Conservation (phyloP, 345 rosid species). For the Gossypium turneri region DNA sequence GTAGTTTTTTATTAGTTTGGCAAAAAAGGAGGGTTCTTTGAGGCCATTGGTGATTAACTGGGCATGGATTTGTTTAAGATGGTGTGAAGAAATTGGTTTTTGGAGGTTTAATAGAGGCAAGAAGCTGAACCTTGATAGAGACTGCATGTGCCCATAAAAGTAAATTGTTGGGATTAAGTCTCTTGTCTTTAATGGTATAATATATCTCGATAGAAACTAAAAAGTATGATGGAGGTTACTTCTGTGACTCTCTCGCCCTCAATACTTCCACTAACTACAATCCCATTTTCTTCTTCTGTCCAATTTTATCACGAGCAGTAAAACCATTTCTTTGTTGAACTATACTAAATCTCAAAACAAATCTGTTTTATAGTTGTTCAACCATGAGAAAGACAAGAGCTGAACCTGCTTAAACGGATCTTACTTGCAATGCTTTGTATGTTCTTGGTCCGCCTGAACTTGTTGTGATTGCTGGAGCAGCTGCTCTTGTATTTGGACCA, state of each 20-base stretch:
- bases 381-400: constrained; percentile 31
- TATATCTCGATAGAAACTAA: not conserved
- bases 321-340: constrained; percentile 16
- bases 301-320: constrained; percentile 31
- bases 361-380: constrained; percentile 33
- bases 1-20: constrained; percentile 45
- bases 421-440: constrained; percentile 72
- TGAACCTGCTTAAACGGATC: constrained; percentile 38
- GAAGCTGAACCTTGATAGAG: constrained; percentile 26
- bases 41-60: constrained; percentile 40
- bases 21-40: constrained; percentile 32
- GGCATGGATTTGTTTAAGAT: constrained; percentile 51
- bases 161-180: not conserved
- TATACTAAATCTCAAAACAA: constrained; percentile 24
- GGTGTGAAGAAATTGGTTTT: constrained; percentile 26
- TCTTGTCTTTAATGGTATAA: not conserved
- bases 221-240: constrained; percentile 53
- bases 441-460: constrained; percentile 94
- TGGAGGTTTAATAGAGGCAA: constrained; percentile 22
- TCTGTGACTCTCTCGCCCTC: constrained; percentile 46
- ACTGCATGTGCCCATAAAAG: constrained; percentile 24
- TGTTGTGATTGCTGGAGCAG: constrained; percentile 89
- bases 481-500: constrained; percentile 91
- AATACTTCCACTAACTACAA: constrained; percentile 23
- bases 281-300: constrained; percentile 57